A percentile compares a stretch with the other conserved stretches of the same genome.
phyloP scores from a whole-genome alignment of 176 grass and related monocot species.

The Raddia distichophylla region DNA sequence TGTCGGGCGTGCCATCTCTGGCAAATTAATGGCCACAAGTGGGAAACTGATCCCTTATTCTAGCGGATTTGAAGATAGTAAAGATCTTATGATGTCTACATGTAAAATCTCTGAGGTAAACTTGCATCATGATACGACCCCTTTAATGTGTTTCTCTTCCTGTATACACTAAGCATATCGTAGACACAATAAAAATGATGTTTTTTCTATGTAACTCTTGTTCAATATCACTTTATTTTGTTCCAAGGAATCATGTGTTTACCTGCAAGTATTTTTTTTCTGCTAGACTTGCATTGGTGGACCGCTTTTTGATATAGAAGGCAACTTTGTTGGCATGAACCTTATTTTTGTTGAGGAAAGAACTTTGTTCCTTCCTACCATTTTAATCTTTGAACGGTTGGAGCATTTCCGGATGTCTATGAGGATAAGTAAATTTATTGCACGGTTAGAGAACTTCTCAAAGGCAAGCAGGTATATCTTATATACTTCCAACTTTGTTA shows the following conservation, averaged over 20 bases:
- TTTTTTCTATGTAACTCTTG: not conserved
- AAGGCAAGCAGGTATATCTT: too few species aligned
- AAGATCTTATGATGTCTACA: conserved; percentile 13
- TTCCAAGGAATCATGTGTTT: not conserved
- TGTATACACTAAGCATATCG: too few species aligned
- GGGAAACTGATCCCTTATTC: not conserved
- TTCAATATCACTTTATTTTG: conserved; percentile 14
- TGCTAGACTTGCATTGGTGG: not conserved
- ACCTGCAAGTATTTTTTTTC: not conserved
- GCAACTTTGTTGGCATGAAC: conserved; percentile 22
- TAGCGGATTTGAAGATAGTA: not conserved
- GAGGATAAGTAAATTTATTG: too few species aligned
- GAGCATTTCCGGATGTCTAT: too few species aligned
- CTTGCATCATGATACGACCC: too few species aligned
- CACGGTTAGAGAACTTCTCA: too few species aligned
- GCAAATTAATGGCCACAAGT: not conserved
- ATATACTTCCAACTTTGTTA: too few species aligned
- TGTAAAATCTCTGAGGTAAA: not conserved
- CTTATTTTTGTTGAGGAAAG: not conserved
- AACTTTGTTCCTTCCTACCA: not conserved
- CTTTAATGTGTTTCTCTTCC: too few species aligned
- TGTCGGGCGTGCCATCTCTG: not conserved
- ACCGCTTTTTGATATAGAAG: conserved; percentile 15
- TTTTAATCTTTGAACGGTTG: not conserved
- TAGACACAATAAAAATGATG: not conserved